These are phyloP conservation scores for Oenanthe sinensis DNA, from an alignment of 129 eudicot species.

Conservation along the genomic window DNA sequence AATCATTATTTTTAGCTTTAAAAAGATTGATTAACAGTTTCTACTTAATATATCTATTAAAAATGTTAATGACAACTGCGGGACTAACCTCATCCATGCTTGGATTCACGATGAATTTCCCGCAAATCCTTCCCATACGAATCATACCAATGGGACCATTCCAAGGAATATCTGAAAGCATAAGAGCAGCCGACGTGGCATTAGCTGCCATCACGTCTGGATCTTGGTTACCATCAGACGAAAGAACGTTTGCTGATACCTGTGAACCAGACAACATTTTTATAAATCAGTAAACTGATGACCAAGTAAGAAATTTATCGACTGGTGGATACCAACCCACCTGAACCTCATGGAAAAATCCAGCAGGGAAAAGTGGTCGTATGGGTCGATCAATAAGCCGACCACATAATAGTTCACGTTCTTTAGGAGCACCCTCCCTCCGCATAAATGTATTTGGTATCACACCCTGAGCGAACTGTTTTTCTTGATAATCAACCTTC, in stretches of 20 bases:
- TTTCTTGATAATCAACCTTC: constrained; percentile 98
- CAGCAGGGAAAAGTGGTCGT: constrained; percentile 88
- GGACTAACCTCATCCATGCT: constrained; percentile 85
- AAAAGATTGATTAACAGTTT: not conserved
- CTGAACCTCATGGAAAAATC: constrained; percentile 94
- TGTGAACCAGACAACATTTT: constrained; percentile 14
- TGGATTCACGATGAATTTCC: constrained; percentile 80
- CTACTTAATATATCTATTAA: not conserved
- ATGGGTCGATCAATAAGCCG: constrained; percentile 92
- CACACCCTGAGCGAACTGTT: constrained; percentile 92
- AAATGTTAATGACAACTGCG: not conserved
- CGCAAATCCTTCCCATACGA: constrained; percentile 83
- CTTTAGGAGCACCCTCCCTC: constrained; percentile 98
- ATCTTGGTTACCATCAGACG: constrained; percentile 97
- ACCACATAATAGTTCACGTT: constrained; percentile 85
- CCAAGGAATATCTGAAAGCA: constrained; percentile 98
- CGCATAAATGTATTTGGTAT: constrained; percentile 90
- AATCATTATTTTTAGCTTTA: not conserved
- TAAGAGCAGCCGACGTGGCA: constrained; percentile 96
- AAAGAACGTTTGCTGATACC: constrained; percentile 94
- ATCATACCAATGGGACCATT: constrained; percentile 95
- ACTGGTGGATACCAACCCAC: constrained; percentile 21
- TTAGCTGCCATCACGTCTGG: constrained; percentile 98
- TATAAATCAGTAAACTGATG: not conserved
- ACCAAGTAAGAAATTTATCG: not conserved